Evolutionary conservation across 2,329 filamentous ascomycete species (phyloP).

Genomic region (Orbilia quercus): DNA sequence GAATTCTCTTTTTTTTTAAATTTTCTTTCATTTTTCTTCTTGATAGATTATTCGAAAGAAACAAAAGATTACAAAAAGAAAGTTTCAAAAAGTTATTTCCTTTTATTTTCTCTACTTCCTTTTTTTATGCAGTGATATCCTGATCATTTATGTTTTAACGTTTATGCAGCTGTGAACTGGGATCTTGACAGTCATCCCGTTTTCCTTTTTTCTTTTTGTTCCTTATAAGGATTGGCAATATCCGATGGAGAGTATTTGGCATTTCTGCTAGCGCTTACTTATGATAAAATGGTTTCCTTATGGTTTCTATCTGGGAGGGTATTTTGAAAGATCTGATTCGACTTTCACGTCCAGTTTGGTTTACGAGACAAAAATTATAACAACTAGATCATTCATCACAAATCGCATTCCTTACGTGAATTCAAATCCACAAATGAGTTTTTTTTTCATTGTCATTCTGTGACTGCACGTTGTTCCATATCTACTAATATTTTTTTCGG

Average conservation of each 20-base stretch:
- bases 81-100: slow-evolving; percentile 39
- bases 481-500: neutral
- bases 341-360: neutral
- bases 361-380: slow-evolving; percentile 5
- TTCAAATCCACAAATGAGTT: too few relatives aligned
- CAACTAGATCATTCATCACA: too few relatives aligned
- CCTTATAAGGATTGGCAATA: neutral
- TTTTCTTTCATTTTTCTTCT: too few relatives aligned
- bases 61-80: slow-evolving; percentile 14
- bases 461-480: too few relatives aligned
- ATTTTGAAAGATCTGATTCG: slow-evolving; percentile 31
- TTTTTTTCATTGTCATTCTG: too few relatives aligned
- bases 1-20: slow-evolving; percentile 9
- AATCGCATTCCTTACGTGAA: too few relatives aligned
- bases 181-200: slow-evolving; percentile 1
- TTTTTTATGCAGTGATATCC: slow-evolving; percentile 19
- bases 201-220: slow-evolving; percentile 10
- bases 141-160: slow-evolving; percentile 6
- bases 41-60: slow-evolving; percentile 1
- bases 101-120: neutral
- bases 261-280: too few relatives aligned
- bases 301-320: slow-evolving; percentile 28
- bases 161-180: neutral
- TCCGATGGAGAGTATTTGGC: too few relatives aligned
- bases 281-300: too few relatives aligned